These are phyloP conservation scores for Chrysopogon serrulatus DNA, from an alignment of 176 grass and related monocot species.

Conservation along the genomic window DNA sequence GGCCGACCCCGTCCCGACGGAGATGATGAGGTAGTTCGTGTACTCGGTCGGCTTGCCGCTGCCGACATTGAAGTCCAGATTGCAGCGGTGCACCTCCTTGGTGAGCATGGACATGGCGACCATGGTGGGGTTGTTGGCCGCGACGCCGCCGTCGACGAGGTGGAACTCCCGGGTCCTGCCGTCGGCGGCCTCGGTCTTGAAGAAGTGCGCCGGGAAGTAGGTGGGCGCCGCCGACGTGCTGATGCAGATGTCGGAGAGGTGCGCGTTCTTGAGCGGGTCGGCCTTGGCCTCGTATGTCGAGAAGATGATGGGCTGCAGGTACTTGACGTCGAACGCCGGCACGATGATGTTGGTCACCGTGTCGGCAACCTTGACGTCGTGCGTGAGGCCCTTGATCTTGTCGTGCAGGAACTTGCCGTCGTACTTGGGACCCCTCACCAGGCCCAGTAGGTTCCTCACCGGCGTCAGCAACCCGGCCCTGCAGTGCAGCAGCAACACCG, in stretches of 20 bases:
- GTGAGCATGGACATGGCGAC: slow-evolving; percentile 35
- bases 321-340: slow-evolving; percentile 58
- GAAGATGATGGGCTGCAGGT: slow-evolving; percentile 56
- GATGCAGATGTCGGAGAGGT: slow-evolving; percentile 70
- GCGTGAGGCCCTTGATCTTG: slow-evolving; percentile 34
- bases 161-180: slow-evolving; percentile 25
- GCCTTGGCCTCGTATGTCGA: slow-evolving; percentile 47
- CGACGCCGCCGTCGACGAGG: slow-evolving; percentile 65
- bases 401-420: slow-evolving; percentile 45
- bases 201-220: slow-evolving; percentile 53
- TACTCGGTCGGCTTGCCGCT: slow-evolving; percentile 27
- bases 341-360: slow-evolving; percentile 59
- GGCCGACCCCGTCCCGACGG: slow-evolving; percentile 37
- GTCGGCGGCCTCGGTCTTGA: not conserved
- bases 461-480: slow-evolving; percentile 17
- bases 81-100: slow-evolving; percentile 26
- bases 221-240: slow-evolving; percentile 64
- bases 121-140: slow-evolving; percentile 65
- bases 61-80: slow-evolving; percentile 29
- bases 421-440: slow-evolving; percentile 39
- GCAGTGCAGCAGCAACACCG: not conserved
- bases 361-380: slow-evolving; percentile 18
- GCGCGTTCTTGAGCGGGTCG: slow-evolving; percentile 34
- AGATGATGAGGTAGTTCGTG: slow-evolving; percentile 53
- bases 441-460: not conserved